phyloP scores from a whole-genome alignment of 768 basidiomycete genomes.

The Lactarius sanguifluus region DNA sequence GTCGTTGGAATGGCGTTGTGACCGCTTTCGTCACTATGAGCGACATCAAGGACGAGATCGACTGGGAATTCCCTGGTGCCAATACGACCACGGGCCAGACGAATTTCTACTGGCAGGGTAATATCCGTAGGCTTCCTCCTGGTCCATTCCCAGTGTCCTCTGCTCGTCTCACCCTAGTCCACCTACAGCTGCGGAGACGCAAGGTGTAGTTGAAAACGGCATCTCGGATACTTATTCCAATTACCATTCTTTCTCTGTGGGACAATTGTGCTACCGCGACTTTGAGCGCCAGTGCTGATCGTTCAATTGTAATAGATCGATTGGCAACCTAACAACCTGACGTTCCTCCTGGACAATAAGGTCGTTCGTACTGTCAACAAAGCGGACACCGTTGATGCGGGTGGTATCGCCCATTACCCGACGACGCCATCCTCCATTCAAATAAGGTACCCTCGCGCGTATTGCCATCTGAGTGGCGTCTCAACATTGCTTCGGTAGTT shows the following conservation, averaged over 20 bases:
- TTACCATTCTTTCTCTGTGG: constrained; percentile 75
- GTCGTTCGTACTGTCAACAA: constrained; percentile 67
- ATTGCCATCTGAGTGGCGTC: neutral
- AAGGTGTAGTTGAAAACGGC: constrained; percentile 49
- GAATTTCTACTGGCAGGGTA: constrained; percentile 79
- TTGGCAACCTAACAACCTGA: constrained; percentile 70
- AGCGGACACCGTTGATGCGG: constrained; percentile 51
- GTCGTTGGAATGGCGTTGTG: constrained; percentile 78
- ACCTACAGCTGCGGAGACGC: constrained; percentile 43
- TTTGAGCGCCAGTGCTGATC: neutral
- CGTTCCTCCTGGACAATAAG: constrained; percentile 69
- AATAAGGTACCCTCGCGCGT: constrained; percentile 53
- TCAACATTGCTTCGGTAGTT: constrained; percentile 34
- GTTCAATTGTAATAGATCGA: constrained; percentile 53
- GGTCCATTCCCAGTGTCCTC: constrained; percentile 13
- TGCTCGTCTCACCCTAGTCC: constrained; percentile 2
- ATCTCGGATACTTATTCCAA: constrained; percentile 63
- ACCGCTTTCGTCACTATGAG: constrained; percentile 84
- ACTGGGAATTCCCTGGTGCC: constrained; percentile 81
- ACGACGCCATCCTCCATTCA: constrained; percentile 79
- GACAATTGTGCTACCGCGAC: constrained; percentile 31
- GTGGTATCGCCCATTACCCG: constrained; percentile 66
- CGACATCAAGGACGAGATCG: constrained; percentile 81
- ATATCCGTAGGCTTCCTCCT: constrained; percentile 51
- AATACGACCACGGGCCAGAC: constrained; percentile 66